phyloP scores from a whole-genome alignment of 768 basidiomycete species.

The Hypholoma sublateritium region DNA sequence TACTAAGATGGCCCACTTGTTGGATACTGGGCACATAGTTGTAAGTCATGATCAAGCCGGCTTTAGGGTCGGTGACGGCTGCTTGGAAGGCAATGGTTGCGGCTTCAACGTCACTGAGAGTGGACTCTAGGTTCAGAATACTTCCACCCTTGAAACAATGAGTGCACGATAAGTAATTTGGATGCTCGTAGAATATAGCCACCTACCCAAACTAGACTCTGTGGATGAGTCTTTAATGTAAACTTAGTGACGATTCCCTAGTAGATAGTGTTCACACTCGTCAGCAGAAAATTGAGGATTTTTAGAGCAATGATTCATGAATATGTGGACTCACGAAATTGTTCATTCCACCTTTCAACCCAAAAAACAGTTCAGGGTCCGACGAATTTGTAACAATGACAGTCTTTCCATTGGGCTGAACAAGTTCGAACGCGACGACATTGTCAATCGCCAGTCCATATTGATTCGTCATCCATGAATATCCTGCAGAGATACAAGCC shows the following conservation, averaged over 20 bases:
- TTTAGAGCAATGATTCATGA: no score
- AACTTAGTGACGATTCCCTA: slow-evolving; percentile 61
- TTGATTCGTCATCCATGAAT: slow-evolving; percentile 65
- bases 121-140: slow-evolving; percentile 31
- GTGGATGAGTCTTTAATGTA: slow-evolving; percentile 52
- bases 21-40: slow-evolving; percentile 28
- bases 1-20: slow-evolving; percentile 26
- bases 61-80: slow-evolving; percentile 50
- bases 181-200: background rate
- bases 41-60: slow-evolving; percentile 46
- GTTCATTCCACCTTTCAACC: slow-evolving; percentile 53
- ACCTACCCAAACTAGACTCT: slow-evolving; percentile 59
- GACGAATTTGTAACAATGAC: slow-evolving; percentile 31
- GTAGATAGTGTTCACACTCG: background rate
- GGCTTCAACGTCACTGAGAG: slow-evolving; percentile 23
- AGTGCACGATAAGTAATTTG: background rate
- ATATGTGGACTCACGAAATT: slow-evolving; percentile 40
- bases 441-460: slow-evolving; percentile 60
- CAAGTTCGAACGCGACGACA: slow-evolving; percentile 54
- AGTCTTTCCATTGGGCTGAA: slow-evolving; percentile 51
- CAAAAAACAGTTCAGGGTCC: slow-evolving; percentile 41
- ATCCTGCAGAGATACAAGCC: slow-evolving; percentile 35
- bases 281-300: background rate
- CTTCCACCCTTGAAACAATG: slow-evolving; percentile 42
- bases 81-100: slow-evolving; percentile 42